Evolutionary conservation across 2,329 filamentous ascomycete genomes (phyloP), one percentile per base, ranked within the genome.

Genomic region (Emmonsiellopsis sp.): DNA sequence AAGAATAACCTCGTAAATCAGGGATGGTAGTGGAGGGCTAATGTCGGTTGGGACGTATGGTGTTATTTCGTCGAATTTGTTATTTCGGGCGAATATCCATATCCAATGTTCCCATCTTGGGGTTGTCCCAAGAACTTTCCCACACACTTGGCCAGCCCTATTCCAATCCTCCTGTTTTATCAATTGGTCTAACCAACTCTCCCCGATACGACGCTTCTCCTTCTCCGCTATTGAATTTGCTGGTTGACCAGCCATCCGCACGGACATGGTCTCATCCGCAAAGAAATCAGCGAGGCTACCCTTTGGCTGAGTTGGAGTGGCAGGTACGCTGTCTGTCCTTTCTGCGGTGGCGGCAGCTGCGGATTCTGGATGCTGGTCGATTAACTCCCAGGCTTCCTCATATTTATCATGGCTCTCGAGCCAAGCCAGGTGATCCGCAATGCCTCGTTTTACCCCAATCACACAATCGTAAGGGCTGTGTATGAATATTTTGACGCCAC

Each of bases 391-490:
- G 1, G 91, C 90, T 60, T 88, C 81, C 62, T 88, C 81, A 63
- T 92, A 95, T 57, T 85, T 84, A 51, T 87, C 80, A 56, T 85
- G 88, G 55, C 92, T 87, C 32, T 95, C 67, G 11, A 97, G 76
- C 92, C 92, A 98, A 6, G 78, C 75, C 21, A 97, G 74, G 63
- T 95, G 90, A 69, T 98, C 93, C 3, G 83, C 76, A 13, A 95
- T 76, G 63, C 95, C 91, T 60, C 93, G 80, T 65, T 91, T 91
- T 2, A 93, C 88, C 0, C 89, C 88, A 52, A 96, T 74, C n/a
- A 97, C 86, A 62, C 91, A 97, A 69, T 98, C 93, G 65, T 94
- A 98, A 0, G 93, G 93, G 62, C 90, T 96, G 63, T 95, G 90
- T 42, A 98, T 88, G 66, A 96, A 96, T 13, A 98, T 87, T 63